Percentiles rank a stretch among this genome's conserved stretches.
Conservation (phyloP, 345 rosid genomes). For the Psidium friedrichsthalianum region DNA sequence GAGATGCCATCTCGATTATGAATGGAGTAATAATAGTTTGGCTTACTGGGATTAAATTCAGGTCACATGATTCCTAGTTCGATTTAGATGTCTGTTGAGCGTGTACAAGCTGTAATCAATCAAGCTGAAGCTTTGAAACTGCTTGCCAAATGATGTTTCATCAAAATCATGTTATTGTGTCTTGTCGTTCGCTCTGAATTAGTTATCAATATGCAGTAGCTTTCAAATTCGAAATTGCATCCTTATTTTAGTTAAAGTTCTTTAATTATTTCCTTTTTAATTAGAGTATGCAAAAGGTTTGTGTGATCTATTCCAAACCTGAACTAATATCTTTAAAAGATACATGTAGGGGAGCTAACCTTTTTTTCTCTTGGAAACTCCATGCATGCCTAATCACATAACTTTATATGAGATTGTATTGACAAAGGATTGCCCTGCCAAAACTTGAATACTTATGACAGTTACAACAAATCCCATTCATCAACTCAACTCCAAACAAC, state of each 20-base stretch:
- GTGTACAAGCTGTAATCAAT: too few species aligned
- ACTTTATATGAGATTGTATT: neutral
- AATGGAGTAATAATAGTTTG: too few species aligned
- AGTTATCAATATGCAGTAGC: too few species aligned
- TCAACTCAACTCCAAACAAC: neutral
- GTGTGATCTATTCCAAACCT: accelerated
- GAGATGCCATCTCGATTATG: too few species aligned
- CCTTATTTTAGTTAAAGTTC: neutral
- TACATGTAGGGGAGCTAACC: accelerated
- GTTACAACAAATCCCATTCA: neutral
- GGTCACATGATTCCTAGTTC: neutral
- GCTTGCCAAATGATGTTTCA: accelerated
- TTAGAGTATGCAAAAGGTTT: neutral
- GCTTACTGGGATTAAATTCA: neutral
- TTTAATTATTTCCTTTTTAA: neutral
- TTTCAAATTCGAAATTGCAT: neutral
- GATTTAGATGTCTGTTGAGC: accelerated
- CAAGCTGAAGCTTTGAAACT: neutral
- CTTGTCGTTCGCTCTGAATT: neutral
- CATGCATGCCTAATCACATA: neutral
- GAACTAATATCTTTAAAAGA: neutral
- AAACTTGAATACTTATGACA: too few species aligned
- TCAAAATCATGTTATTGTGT: accelerated
- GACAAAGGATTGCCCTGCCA: neutral
- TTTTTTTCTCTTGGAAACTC: neutral